Evolutionary conservation across 768 basidiomycete genomes (phyloP), one percentile per base, ranked within the genome.

Genomic region (Leucosporidium yakuticum): DNA sequence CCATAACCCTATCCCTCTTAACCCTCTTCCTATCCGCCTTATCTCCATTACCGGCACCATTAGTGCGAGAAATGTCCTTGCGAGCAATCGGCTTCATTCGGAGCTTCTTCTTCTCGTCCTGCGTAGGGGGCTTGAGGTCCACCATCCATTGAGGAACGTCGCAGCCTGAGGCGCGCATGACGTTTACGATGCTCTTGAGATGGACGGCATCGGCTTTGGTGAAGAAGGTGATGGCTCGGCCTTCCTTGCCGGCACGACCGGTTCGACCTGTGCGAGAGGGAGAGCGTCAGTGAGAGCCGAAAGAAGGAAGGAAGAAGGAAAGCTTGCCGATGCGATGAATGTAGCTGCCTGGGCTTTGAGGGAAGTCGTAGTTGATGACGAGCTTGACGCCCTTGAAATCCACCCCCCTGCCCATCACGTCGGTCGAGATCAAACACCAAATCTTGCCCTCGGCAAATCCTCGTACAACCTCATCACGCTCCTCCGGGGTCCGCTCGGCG

Each of bases 341-440:
- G 76, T 99, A 99, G 76, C 90, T 93, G 78, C 95, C 92, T 3
- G 95, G 88, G 63, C 86, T 94, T 49, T 88, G 92, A 4, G 96
- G 96, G 79, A 98, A 97, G 79, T 97, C 95, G 75, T 90, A 94
- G 78, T 97, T 99, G 76, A 98, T 88, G 15, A 99, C 93, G 76
- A 97, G 90, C 67, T 87, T 51, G 61, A 95, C 86, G 15, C 94
- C 93, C 78, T 88, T 89, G 82, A 99, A 98, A 77, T 98, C 96
- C 88, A 99, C 93, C 4, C 96, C 96, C 73, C 96, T 85, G 29
- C 91, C 92, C 90, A 98, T 90, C 60, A 98, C 90, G 78, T 99
- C 96, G 29, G 96, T 99, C 72, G 88, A 90, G 56, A 99, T 84
- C 84, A 98, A 85, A 44, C 94, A 85, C 96, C 96, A 98, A 68